Base-by-base conservation (phyloP, 306 rosid genomes). In the Trifolium repens region DNA sequence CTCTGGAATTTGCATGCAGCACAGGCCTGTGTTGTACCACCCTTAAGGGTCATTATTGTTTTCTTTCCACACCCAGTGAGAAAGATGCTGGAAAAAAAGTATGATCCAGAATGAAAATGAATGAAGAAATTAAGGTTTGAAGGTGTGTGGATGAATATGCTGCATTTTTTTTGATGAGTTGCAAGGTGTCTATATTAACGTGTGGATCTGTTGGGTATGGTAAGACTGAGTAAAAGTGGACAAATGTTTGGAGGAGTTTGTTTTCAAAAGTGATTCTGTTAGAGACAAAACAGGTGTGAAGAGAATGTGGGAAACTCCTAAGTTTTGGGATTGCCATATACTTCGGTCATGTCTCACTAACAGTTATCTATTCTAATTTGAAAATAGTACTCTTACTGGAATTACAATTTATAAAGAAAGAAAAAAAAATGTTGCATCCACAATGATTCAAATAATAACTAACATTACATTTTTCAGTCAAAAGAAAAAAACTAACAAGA, bases 1-100 rank as follows among this genome's bases (percentile, higher is more conserved):
- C 97, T 79, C 53, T 86, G 97, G 69, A 66, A 84, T 67, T 87
- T 91, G 84, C 97, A 91, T 1, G 94, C 92, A 1, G 94, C 92
- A 61, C 97, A 91, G 37, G 97, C 97, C 68, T 86, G 91, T 68
- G 85, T 77, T 44, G 91, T 80, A 71, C 89, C 85, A 44, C 94
- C 91, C 77, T 89, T 91, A 9, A 86, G 91, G 80, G 92, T 86
- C 94, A 91, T 89, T 61, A 32, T 61, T 61, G 15, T 61, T 61
- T 61, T 32, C 2, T 58, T 50, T 76, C 54, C 80, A 52, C 87
- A 75, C 73, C 74, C 16, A 47, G 42, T 42, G 66, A 57, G 47
- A 37, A 39, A 3, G 70, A 66, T 65, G 72, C 54, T 43, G 55
- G 71, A 43, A 61, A 26, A 59, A 27, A 30, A 59, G 9, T 13